Conservation (phyloP, 2,329 filamentous ascomycete species). For the Sporothrix dimorphospora region DNA sequence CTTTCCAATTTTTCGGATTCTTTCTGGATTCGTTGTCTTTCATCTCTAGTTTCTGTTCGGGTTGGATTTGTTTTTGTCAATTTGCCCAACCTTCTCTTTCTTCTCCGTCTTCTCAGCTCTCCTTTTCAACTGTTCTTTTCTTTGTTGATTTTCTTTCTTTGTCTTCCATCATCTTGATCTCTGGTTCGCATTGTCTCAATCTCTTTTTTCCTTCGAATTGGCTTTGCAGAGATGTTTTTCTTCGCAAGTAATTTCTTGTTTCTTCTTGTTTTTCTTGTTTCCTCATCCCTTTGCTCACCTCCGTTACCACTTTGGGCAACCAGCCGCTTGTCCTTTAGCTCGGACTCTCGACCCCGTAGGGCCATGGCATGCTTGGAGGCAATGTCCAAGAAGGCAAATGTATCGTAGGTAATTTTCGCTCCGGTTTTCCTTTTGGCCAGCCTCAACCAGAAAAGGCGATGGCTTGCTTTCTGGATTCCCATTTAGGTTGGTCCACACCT, state of each 20-base stretch:
- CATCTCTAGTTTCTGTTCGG: not conserved
- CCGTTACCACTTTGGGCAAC: slow-evolving; percentile 16
- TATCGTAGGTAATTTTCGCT: not conserved
- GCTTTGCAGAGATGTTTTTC: not conserved
- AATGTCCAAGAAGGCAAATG: not conserved
- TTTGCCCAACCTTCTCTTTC: not conserved
- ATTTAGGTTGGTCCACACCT: not conserved
- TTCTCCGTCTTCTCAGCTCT: not conserved
- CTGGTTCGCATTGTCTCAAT: not conserved
- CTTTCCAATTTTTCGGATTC: not conserved
- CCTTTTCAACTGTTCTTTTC: not conserved
- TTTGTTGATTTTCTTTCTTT: not conserved
- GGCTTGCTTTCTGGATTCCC: not conserved
- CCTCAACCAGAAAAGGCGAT: not conserved
- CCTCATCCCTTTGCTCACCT: not conserved
- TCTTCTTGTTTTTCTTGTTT: not conserved
- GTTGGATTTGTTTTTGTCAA: not conserved
- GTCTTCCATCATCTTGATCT: not conserved
- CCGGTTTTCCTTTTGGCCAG: not conserved
- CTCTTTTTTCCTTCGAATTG: not conserved
- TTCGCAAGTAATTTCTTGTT: not conserved
- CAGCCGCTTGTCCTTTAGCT: not conserved
- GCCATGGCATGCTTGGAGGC: not conserved
- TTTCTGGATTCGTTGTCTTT: not conserved
- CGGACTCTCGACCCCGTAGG: not conserved